Evolutionary conservation across 768 basidiomycete species (phyloP), one percentile per base, ranked within the genome.

Genomic region (Russula ochroleuca): DNA sequence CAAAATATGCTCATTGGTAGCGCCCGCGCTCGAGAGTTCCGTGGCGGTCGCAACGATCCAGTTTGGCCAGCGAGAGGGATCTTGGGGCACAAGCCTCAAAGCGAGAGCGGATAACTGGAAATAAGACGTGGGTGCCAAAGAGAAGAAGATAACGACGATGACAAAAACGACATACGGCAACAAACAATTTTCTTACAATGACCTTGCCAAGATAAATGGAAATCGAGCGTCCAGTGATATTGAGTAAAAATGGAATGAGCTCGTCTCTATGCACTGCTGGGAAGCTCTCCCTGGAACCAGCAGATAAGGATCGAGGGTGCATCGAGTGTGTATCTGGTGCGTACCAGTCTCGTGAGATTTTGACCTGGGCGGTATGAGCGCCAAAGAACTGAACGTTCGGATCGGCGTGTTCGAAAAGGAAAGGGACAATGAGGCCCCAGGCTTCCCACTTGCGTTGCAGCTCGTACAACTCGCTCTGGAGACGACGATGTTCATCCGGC

Each of bases 341-440:
- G n/a, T 72, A 94, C 94, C 94, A 96, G 73, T 96, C 94, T 67
- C 94, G 79, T 15, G 89, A 85, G 67, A 96, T 92, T 81, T 98
- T 98, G 65, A 95, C 90, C 71, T 95, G 92, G 2, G 88, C 84
- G 0, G 92, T 97, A 69, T 97, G 94, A 5, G 94, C 94, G 2
- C 94, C 93, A 70, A 93, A 96, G 80, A 96, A 98, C 72, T 94
- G 90, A 11, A 96, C 91, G 70, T 92, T 92, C 57, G 81, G 80
- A 73, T 95, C 88, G 33, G 78, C 75, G 70, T 88, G 79, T 15
- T 85, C 79, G 28, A 64, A 64, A 31, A 94, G 75, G 66, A 94
- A 81, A 0, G 92, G 91, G 40, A 90, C 80, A 21, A 93, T 84
- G 52, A 94, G 76, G 10, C 90, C 91, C 92, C 91, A 94, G 3